Evolutionary conservation across 768 basidiomycete genomes (phyloP), one percentile per base, ranked within the genome.

Genomic region (Termitomyces sp.): DNA sequence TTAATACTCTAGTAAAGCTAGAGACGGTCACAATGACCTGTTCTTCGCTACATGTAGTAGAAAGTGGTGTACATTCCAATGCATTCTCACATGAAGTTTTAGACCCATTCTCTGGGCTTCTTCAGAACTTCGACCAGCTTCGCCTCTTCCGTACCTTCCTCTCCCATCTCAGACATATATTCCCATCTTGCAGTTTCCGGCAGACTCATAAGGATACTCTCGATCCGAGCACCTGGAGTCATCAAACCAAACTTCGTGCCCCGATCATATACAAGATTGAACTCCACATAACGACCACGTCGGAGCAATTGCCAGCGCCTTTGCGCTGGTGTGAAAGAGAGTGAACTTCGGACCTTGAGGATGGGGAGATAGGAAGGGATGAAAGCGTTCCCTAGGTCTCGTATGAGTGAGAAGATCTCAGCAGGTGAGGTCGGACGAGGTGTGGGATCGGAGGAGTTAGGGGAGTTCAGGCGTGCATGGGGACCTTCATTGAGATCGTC

Each of bases 221-320:
- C 94, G 20, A 95, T 88, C 65, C 94, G 79, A 10, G 92, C 90
- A 25, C 91, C 91, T 32, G 92, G 93, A 3, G 91, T 92, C 76
- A 83, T 84, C 62, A 94, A 75, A 7, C 92, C 92, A 66, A 93
- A 96, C 70, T 91, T 94, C 29, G 93, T 95, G 1, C 93, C 93
- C 49, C 93, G 80, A 68, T 95, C 93, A 65, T 88, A 86, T 11
- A 94, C 86, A 63, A 96, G 73, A 72, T 95, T 95, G 76, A 95
- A 99, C 73, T 99, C 96, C 56, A 96, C 96, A 70, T 98, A 96
- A 63, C 96, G 82, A 1, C 96, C 96, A 31, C 96, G 80, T 46
- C 97, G 82, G 32, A 99, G 68, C 58, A 96, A 84, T 73, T 98
- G 96, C 97, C 97, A 99, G 54, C 96, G 81, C 52, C 94, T 84